These are phyloP conservation scores for Colletotrichum viniferum DNA, from an alignment of 2,329 filamentous ascomycete species.

Conservation along the genomic window DNA sequence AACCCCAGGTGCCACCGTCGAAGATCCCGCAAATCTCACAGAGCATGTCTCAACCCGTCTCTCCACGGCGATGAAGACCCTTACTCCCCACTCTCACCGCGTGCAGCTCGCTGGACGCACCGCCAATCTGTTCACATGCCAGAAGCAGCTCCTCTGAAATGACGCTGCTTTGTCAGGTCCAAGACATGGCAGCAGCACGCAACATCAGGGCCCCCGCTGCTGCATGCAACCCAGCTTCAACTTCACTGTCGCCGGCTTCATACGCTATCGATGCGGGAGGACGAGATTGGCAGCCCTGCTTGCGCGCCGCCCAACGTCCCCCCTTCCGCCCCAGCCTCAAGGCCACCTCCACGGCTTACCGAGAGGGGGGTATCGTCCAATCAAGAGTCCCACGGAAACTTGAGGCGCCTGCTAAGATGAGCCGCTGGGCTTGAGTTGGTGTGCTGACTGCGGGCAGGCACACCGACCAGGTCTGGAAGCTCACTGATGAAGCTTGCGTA, in stretches of 20 bases:
- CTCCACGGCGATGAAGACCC: not conserved
- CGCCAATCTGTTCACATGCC: slow-evolving; percentile 4
- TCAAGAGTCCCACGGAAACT: not conserved
- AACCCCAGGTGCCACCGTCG: not conserved
- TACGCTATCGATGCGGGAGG: slow-evolving; percentile 5
- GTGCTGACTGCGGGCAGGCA: slow-evolving; percentile 7
- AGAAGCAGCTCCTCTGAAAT: not conserved
- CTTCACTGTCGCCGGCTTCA: not conserved
- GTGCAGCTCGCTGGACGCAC: not conserved
- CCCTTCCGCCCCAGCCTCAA: not conserved
- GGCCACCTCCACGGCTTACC: not conserved
- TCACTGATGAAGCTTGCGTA: not conserved
- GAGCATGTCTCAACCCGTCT: not conserved
- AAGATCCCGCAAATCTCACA: not conserved
- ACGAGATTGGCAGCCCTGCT: not conserved
- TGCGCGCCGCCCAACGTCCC: not conserved
- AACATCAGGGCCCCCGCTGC: not conserved
- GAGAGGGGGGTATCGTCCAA: slow-evolving; percentile 5
- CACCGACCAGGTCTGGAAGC: not conserved
- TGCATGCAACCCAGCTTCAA: not conserved
- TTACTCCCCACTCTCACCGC: not conserved
- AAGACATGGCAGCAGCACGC: not conserved
- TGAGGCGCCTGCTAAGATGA: slow-evolving; percentile 5
- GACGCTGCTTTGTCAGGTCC: not conserved
- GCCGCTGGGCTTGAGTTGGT: slow-evolving; percentile 6